These are phyloP conservation scores for Solanum raphanifolium DNA, from an alignment of 257 asterid genomes.

Conservation along the genomic window DNA sequence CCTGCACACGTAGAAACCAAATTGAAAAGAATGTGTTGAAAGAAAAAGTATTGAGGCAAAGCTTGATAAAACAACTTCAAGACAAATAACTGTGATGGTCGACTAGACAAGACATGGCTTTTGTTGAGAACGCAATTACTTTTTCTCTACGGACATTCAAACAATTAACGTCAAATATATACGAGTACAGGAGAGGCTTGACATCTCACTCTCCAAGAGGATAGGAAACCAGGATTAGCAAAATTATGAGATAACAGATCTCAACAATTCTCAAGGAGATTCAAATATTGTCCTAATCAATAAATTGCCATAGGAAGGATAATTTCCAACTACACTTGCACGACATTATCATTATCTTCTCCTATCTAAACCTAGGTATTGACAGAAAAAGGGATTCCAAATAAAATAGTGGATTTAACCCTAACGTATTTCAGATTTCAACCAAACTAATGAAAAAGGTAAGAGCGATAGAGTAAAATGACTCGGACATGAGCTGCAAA, in stretches of 20 bases:
- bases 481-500: background rate
- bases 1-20: conserved; percentile 26
- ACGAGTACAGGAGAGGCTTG: background rate
- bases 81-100: background rate
- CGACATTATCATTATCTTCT: background rate
- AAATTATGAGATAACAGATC: background rate
- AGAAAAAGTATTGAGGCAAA: background rate
- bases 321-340: background rate
- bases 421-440: background rate
- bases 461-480: background rate
- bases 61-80: background rate
- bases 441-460: background rate
- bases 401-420: background rate
- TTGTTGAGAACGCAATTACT: background rate
- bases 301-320: background rate
- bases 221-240: background rate
- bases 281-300: background rate
- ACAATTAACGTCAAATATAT: background rate
- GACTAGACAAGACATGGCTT: background rate
- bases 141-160: background rate
- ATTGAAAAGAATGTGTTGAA: background rate
- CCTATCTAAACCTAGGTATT: background rate
- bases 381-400: background rate
- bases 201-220: background rate
- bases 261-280: background rate